phyloP scores from a whole-genome alignment of 2,329 filamentous ascomycete species.

The Sporothrix humicola region DNA sequence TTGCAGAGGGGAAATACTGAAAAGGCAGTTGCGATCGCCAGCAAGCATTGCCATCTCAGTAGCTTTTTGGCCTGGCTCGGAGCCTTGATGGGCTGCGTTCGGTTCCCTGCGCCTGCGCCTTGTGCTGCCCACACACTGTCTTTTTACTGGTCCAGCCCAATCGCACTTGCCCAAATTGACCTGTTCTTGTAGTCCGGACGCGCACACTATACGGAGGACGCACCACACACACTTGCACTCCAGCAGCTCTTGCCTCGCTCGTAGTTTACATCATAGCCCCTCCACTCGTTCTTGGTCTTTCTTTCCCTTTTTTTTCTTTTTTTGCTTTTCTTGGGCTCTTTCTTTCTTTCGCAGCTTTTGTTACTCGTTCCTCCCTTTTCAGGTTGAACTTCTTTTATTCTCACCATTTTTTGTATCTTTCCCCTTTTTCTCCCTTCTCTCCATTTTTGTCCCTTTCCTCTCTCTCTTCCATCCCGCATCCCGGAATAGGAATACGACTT shows the following conservation, averaged over 20 bases:
- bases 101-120: conserved; percentile 14
- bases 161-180: conserved; percentile 17
- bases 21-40: conserved; percentile 26
- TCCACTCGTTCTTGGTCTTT: background rate
- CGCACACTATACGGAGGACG: background rate
- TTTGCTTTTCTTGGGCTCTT: background rate
- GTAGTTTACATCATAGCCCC: conserved; percentile 30
- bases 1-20: background rate
- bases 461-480: background rate
- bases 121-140: background rate
- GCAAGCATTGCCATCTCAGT: conserved; percentile 9
- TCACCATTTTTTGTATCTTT: background rate
- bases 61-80: background rate
- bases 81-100: background rate
- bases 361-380: background rate
- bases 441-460: background rate
- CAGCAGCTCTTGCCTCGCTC: conserved; percentile 7
- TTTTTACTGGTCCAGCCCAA: background rate
- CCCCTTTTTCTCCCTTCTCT: background rate
- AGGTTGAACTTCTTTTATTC: background rate
- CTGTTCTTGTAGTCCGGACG: background rate
- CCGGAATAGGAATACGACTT: background rate
- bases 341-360: background rate
- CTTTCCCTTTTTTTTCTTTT: background rate
- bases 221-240: background rate